These are phyloP conservation scores for Calonectria henricotiae DNA, from an alignment of 2,329 filamentous ascomycete genomes.

Conservation along the genomic window DNA sequence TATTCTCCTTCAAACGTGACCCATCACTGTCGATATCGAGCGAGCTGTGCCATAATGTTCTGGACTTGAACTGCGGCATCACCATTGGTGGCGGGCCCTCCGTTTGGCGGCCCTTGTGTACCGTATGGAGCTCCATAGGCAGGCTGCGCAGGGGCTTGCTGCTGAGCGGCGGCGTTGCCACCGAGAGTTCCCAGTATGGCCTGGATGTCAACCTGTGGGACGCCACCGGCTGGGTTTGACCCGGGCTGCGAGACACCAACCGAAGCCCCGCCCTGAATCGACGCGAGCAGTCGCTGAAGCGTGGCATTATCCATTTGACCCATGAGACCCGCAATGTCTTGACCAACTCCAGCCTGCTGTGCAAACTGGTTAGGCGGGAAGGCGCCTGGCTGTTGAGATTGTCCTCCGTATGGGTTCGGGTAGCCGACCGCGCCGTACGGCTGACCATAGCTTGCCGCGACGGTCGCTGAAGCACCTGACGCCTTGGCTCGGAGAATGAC, in stretches of 20 bases:
- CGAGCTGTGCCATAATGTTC: conserved; percentile 83
- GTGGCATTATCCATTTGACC: conserved; percentile 78
- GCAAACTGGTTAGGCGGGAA: conserved; percentile 56
- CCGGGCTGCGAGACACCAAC: conserved; percentile 43
- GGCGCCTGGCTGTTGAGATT: conserved; percentile 51
- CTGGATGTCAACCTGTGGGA: conserved; percentile 63
- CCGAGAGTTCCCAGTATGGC: conserved; percentile 64
- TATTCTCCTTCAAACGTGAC: neutral
- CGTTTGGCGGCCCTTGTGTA: conserved; percentile 52
- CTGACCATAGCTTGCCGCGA: conserved; percentile 53
- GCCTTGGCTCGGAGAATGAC: conserved; percentile 82
- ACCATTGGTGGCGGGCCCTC: conserved; percentile 51
- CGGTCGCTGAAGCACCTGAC: conserved; percentile 45
- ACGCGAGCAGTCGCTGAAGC: conserved; percentile 79
- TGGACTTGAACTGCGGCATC: conserved; percentile 72
- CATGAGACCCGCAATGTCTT: conserved; percentile 77
- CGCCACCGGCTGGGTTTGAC: conserved; percentile 46
- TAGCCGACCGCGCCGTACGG: conserved; percentile 53
- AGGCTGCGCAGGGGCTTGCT: conserved; percentile 45
- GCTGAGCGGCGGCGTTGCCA: conserved; percentile 48
- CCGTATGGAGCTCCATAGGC: conserved; percentile 56
- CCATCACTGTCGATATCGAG: conserved; percentile 73
- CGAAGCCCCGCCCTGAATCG: conserved; percentile 63
- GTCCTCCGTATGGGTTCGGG: conserved; percentile 55
- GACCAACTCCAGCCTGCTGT: conserved; percentile 54